Evolutionary conservation across 2,329 filamentous ascomycete genomes (phyloP).

Genomic region (Fusarium sp.): DNA sequence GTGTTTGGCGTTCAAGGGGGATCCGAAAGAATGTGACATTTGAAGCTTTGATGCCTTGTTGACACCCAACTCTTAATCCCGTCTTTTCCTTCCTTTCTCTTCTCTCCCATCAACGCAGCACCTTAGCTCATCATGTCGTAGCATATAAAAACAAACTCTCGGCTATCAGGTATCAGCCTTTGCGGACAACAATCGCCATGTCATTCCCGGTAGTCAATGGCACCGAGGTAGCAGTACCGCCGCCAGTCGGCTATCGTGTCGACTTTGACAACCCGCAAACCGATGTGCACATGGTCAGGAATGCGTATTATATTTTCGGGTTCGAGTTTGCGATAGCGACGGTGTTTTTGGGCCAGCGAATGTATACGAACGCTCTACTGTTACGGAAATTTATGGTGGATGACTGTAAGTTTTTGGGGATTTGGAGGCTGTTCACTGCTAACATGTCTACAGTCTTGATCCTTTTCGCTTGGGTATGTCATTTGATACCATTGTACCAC

Average conservation of each 20-base stretch:
- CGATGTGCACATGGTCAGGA: constrained; percentile 14
- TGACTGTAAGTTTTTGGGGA: constrained; percentile 1
- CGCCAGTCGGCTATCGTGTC: constrained; percentile 2
- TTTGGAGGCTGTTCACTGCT: rapidly evolving
- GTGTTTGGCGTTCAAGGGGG: not conserved
- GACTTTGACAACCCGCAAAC: constrained; percentile 8
- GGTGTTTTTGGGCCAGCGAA: constrained; percentile 12
- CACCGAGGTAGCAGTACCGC: constrained; percentile 13
- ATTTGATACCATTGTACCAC: rapidly evolving
- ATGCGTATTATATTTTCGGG: constrained; percentile 21
- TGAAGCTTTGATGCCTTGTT: constrained; percentile 4
- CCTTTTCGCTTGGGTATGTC: constrained; percentile 12
- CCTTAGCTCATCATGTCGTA: too few relatives aligned
- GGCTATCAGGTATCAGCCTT: not conserved
- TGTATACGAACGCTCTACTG: constrained; percentile 22
- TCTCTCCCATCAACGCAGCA: not conserved
- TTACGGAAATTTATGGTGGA: constrained; percentile 16
- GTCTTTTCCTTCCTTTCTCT: not conserved
- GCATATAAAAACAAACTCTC: not conserved
- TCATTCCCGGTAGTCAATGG: constrained; percentile 18
- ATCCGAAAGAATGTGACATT: not conserved
- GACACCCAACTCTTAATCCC: not conserved
- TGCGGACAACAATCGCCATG: not conserved
- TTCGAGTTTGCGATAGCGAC: constrained; percentile 20
- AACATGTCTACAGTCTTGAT: not conserved